A percentile compares a stretch with the other conserved stretches of the same genome.
Evolutionary conservation across 805 yeast species (phyloP).

Genomic region (Yarrowia osloensis): DNA sequence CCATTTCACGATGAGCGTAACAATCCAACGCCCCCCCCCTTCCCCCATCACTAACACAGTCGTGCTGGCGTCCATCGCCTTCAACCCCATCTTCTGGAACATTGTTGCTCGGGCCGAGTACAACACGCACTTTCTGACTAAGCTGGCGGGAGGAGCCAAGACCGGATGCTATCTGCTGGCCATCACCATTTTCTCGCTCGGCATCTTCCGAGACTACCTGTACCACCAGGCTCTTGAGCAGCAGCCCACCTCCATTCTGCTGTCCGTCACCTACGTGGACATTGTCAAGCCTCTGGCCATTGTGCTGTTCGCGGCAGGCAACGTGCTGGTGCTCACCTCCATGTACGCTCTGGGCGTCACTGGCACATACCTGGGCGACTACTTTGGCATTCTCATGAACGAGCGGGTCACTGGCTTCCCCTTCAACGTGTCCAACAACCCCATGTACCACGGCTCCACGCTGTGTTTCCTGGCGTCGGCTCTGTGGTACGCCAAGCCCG

Average conservation of each 20-base stretch:
- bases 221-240: slow-evolving; percentile 65
- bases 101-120: slow-evolving; percentile 84
- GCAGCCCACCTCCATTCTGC: slow-evolving; percentile 55
- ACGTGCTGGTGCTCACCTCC: slow-evolving; percentile 74
- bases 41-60: slow-evolving; percentile 36
- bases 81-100: slow-evolving; percentile 97
- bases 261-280: slow-evolving; percentile 51
- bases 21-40: neutral
- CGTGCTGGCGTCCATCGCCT: slow-evolving; percentile 69
- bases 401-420: slow-evolving; percentile 91
- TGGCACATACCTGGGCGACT: slow-evolving; percentile 96
- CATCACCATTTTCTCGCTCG: slow-evolving; percentile 76
- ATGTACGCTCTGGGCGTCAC: slow-evolving; percentile 94
- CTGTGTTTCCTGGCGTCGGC: slow-evolving; percentile 90
- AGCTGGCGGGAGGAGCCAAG: slow-evolving; percentile 61
- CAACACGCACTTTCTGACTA: slow-evolving; percentile 73
- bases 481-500: slow-evolving; percentile 83
- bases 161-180: slow-evolving; percentile 88
- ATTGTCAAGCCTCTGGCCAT: slow-evolving; percentile 55
- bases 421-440: slow-evolving; percentile 85
- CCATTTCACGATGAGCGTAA: neutral
- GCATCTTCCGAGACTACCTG: slow-evolving; percentile 75
- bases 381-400: slow-evolving; percentile 93
- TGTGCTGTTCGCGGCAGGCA: slow-evolving; percentile 64
- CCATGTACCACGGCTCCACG: slow-evolving; percentile 95